A percentile compares a stretch with the other conserved stretches of the same genome.
phyloP scores from a whole-genome alignment of 2,329 filamentous ascomycete genomes.

The Aspergillus carbonarius region DNA sequence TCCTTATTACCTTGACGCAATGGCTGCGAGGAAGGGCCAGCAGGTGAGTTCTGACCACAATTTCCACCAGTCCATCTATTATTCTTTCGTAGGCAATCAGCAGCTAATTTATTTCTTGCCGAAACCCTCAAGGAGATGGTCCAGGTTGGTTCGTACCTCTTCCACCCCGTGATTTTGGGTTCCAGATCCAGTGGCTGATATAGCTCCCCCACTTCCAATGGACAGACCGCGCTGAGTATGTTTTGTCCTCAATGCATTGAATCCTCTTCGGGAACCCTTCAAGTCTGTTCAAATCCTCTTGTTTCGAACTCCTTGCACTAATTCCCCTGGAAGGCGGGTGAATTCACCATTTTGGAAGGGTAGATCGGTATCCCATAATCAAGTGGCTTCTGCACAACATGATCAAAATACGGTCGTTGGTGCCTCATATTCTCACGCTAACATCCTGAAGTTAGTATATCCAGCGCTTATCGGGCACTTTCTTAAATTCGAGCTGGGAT shows the following conservation, averaged over 20 bases:
- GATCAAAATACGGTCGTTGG: constrained; percentile 78
- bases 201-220: constrained; percentile 18
- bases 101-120: constrained; percentile 12
- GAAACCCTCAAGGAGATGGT: constrained; percentile 79
- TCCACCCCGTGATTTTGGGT: constrained; percentile 13
- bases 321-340: constrained; percentile 57
- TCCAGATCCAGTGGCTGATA: constrained; percentile 23
- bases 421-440: constrained; percentile 92
- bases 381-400: constrained; percentile 56
- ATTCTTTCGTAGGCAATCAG: neutral
- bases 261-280: neutral
- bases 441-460: constrained; percentile 73
- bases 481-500: constrained; percentile 1
- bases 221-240: constrained; percentile 43
- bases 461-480: neutral
- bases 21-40: constrained; percentile 58
- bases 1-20: constrained; percentile 20
- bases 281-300: too few species aligned
- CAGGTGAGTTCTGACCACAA: constrained; percentile 57
- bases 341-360: constrained; percentile 85
- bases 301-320: neutral
- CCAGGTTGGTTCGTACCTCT: constrained; percentile 83
- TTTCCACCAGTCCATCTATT: neutral
- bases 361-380: constrained; percentile 53
- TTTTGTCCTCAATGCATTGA: constrained; percentile 5